Conservation (phyloP, 1,284 basidiomycete genomes). For the Leccinum insolens region DNA sequence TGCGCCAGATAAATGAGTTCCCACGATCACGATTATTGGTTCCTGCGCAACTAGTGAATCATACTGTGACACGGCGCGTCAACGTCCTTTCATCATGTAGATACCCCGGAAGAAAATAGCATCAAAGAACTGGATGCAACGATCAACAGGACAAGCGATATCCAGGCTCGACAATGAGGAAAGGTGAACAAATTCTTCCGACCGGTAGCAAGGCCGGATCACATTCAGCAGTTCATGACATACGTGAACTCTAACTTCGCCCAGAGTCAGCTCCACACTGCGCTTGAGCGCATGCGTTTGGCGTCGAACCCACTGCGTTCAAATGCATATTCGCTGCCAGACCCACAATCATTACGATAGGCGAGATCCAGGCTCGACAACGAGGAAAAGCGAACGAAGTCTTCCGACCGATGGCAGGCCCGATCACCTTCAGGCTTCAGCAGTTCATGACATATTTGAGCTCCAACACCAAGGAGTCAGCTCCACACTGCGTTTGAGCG, state of each 20-base stretch:
- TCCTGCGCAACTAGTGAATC: too few species aligned
- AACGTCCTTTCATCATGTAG: not conserved
- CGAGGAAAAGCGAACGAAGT: not conserved
- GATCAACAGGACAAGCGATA: not conserved
- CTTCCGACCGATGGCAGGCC: not conserved
- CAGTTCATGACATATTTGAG: not conserved
- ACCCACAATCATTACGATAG: not conserved
- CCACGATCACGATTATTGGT: not conserved
- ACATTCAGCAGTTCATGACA: not conserved
- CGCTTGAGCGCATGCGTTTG: not conserved
- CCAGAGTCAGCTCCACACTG: not conserved
- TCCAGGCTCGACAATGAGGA: not conserved
- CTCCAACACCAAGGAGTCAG: not conserved
- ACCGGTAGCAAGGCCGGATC: not conserved
- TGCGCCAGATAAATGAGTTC: not conserved
- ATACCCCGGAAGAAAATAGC: not conserved
- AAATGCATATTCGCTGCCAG: not conserved
- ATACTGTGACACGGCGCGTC: not conserved
- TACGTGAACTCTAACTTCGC: not conserved
- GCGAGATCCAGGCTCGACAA: not conserved
- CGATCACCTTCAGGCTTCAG: not conserved
- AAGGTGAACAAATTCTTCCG: not conserved
- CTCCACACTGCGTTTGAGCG: not conserved
- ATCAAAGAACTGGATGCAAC: not conserved
- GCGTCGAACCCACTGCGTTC: not conserved